A percentile compares a stretch with the other conserved stretches of the same genome.
phyloP scores from a whole-genome alignment of 495 filamentous ascomycete species.

The Thermochaetoides thermophila region DNA sequence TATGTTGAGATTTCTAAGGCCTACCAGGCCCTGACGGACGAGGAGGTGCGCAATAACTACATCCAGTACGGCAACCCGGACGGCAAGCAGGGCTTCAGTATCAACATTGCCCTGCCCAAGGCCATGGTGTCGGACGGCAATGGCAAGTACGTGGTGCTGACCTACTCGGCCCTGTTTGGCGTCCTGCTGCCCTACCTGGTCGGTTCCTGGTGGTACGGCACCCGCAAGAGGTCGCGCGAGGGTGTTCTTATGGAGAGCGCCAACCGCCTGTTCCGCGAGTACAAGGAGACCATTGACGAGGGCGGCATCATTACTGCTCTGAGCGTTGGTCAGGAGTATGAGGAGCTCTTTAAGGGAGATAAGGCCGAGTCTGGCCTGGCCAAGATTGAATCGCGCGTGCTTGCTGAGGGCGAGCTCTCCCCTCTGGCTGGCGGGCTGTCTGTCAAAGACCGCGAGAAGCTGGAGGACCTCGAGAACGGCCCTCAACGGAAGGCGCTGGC shows the following conservation, averaged over 20 bases:
- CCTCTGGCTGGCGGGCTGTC: slow-evolving; percentile 41
- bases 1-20: slow-evolving; percentile 94
- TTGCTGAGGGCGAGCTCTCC: slow-evolving; percentile 38
- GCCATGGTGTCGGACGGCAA: slow-evolving; percentile 86
- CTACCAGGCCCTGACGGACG: slow-evolving; percentile 92
- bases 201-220: slow-evolving; percentile 97
- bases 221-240: slow-evolving; percentile 80
- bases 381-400: slow-evolving; percentile 66
- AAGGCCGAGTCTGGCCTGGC: slow-evolving; percentile 59
- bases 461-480: slow-evolving; percentile 53
- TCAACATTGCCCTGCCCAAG: slow-evolving; percentile 89
- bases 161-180: slow-evolving; percentile 77
- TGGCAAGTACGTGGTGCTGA: slow-evolving; percentile 83
- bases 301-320: slow-evolving; percentile 66
- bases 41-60: slow-evolving; percentile 92
- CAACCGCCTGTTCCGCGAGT: slow-evolving; percentile 84
- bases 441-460: slow-evolving; percentile 53
- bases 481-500: slow-evolving; percentile 72
- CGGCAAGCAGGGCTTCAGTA: slow-evolving; percentile 94
- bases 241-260: slow-evolving; percentile 81
- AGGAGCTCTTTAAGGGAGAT: slow-evolving; percentile 48
- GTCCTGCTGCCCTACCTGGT: slow-evolving; percentile 86
- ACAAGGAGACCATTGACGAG: slow-evolving; percentile 65
- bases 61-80: slow-evolving; percentile 92
- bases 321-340: slow-evolving; percentile 71